Conservation (phyloP, 2,329 filamentous ascomycete species). For the Phaeosphaeriaceae sp. region DNA sequence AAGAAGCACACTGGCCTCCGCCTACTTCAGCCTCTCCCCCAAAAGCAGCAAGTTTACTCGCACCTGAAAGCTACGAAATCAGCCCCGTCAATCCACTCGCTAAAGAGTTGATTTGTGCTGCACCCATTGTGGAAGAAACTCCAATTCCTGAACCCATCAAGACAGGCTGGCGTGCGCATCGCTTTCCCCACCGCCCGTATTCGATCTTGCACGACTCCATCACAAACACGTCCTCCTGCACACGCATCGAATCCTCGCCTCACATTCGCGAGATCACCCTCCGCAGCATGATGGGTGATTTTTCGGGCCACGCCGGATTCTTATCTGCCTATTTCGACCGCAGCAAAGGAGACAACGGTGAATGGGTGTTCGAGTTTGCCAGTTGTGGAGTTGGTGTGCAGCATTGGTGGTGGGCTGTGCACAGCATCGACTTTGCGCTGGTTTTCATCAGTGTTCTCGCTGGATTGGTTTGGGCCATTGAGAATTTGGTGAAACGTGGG, state of each 20-base stretch:
- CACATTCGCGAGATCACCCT: constrained; percentile 89
- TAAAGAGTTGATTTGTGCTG: background rate
- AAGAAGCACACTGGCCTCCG: constrained; percentile 24
- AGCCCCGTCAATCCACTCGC: constrained; percentile 4
- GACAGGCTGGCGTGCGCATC: constrained; percentile 31
- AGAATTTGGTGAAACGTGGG: background rate
- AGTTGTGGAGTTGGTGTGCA: constrained; percentile 83
- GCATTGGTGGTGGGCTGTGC: constrained; percentile 93
- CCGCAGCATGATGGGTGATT: constrained; percentile 98
- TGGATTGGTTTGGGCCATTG: background rate
- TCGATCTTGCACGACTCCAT: constrained; percentile 44
- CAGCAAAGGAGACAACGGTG: constrained; percentile 70
- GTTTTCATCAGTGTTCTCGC: background rate
- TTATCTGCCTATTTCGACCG: constrained; percentile 89
- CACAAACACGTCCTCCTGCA: constrained; percentile 16
- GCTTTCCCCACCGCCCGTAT: constrained; percentile 22
- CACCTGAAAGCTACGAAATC: background rate
- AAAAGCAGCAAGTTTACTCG: background rate
- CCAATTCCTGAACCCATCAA: constrained; percentile 4
- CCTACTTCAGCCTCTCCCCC: constrained; percentile 3
- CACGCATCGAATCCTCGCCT: constrained; percentile 40
- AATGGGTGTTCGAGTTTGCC: constrained; percentile 83
- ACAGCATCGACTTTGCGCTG: constrained; percentile 51
- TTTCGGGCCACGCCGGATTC: constrained; percentile 88
- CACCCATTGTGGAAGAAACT: background rate